phyloP scores from a whole-genome alignment of 2,329 filamentous ascomycete species.

The Alternaria viburni region DNA sequence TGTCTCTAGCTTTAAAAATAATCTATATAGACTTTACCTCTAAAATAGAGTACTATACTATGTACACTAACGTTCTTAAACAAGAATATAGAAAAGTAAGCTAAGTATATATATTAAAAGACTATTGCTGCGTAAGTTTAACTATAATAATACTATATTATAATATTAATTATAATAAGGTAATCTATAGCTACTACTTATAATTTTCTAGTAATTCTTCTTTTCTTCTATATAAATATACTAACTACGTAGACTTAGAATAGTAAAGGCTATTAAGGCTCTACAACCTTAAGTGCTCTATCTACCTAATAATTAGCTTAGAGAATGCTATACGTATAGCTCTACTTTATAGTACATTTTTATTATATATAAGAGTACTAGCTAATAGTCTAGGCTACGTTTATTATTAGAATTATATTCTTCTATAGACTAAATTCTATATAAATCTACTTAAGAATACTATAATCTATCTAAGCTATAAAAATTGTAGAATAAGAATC shows the following conservation, averaged over 20 bases:
- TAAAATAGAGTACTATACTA: not conserved
- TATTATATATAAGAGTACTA: not conserved
- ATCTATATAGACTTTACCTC: not conserved
- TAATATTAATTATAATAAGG: not conserved
- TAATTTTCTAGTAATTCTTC: not conserved
- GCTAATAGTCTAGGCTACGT: constrained; percentile 2
- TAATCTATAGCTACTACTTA: not conserved
- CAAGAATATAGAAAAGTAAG: not conserved
- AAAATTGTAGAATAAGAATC: not conserved
- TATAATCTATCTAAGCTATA: not conserved
- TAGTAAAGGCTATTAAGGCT: not conserved
- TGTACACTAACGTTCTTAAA: not conserved
- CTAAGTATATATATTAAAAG: not conserved
- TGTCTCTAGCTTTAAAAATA: not conserved
- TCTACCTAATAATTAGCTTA: not conserved
- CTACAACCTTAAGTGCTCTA: constrained; percentile 1
- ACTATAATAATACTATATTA: not conserved
- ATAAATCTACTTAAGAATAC: not conserved
- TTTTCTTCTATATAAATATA: not conserved
- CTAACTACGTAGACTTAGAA: not conserved
- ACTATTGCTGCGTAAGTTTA: constrained; percentile 1
- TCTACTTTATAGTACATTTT: constrained; percentile 2
- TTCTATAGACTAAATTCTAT: not conserved
- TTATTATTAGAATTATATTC: not conserved
- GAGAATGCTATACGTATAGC: not conserved